Percentiles rank a stretch among this genome's conserved stretches.
phyloP scores from a whole-genome alignment of 2,329 filamentous ascomycete species.

The Colletotrichum plurivorum region DNA sequence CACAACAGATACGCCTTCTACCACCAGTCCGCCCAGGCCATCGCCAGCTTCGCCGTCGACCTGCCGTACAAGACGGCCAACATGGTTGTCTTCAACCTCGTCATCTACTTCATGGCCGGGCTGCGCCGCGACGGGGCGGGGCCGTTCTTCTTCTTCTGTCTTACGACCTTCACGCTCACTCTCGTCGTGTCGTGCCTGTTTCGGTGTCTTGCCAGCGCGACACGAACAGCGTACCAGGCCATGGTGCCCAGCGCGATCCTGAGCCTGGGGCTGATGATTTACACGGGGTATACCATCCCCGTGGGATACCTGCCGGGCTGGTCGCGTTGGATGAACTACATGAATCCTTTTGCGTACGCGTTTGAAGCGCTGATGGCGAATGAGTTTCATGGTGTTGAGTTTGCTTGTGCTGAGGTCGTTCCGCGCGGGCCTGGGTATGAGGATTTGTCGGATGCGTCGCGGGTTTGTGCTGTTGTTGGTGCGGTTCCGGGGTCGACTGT shows the following conservation, averaged over 20 bases:
- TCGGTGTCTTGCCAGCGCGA: slow-evolving; percentile 45
- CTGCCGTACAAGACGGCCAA: slow-evolving; percentile 56
- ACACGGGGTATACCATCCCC: slow-evolving; percentile 61
- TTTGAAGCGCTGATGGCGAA: slow-evolving; percentile 79
- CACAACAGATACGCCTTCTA: slow-evolving; percentile 48
- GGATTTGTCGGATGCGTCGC: slow-evolving; percentile 18
- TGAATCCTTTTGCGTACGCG: slow-evolving; percentile 68
- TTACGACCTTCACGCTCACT: slow-evolving; percentile 53
- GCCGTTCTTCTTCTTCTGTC: slow-evolving; percentile 72
- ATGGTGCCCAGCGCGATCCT: slow-evolving; percentile 67
- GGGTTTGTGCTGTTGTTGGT: slow-evolving; percentile 61
- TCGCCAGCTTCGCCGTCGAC: slow-evolving; percentile 71
- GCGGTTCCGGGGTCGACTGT: slow-evolving; percentile 56
- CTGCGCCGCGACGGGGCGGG: slow-evolving; percentile 68
- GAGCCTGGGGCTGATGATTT: slow-evolving; percentile 64
- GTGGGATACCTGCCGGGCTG: slow-evolving; percentile 55
- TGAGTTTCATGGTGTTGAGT: slow-evolving; percentile 69
- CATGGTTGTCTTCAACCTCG: slow-evolving; percentile 65
- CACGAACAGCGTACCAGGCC: slow-evolving; percentile 45
- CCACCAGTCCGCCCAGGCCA: slow-evolving; percentile 47
- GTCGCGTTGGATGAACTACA: slow-evolving; percentile 69
- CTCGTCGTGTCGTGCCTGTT: slow-evolving; percentile 47
- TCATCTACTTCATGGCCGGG: slow-evolving; percentile 77
- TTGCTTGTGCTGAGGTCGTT: slow-evolving; percentile 45
- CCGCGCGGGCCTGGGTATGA: slow-evolving; percentile 33